A percentile compares a stretch with the other conserved stretches of the same genome.
These are phyloP conservation scores for Epithele typhae DNA, from an alignment of 768 basidiomycete genomes.

Conservation along the genomic window DNA sequence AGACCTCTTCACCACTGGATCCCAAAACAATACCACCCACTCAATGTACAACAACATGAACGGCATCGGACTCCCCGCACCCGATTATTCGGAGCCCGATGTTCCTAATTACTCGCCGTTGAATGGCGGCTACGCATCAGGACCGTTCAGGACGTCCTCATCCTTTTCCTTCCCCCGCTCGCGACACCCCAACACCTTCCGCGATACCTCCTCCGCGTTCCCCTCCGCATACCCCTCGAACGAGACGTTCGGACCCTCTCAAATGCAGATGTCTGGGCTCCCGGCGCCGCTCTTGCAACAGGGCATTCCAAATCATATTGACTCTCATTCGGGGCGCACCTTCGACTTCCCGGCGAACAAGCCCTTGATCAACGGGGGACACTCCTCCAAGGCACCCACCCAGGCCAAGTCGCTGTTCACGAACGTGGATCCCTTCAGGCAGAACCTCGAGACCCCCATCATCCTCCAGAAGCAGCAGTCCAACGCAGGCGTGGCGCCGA, in stretches of 20 bases:
- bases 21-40: slow-evolving; percentile 25
- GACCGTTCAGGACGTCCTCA: slow-evolving; percentile 31
- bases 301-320: slow-evolving; percentile 2
- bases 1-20: slow-evolving; percentile 28
- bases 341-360: slow-evolving; percentile 31
- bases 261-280: slow-evolving; percentile 28
- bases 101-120: slow-evolving; percentile 28
- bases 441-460: slow-evolving; percentile 17
- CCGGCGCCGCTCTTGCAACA: slow-evolving; percentile 34
- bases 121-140: slow-evolving; percentile 31
- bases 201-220: slow-evolving; percentile 27
- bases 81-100: slow-evolving; percentile 32
- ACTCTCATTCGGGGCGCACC: slow-evolving; percentile 23
- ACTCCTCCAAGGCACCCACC: slow-evolving; percentile 5
- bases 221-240: slow-evolving; percentile 21
- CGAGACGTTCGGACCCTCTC: slow-evolving; percentile 23
- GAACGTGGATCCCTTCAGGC: slow-evolving; percentile 19
- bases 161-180: slow-evolving; percentile 31
- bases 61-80: slow-evolving; percentile 29
- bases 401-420: slow-evolving; percentile 19
- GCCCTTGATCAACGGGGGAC: slow-evolving; percentile 12
- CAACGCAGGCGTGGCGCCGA: slow-evolving; percentile 5
- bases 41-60: slow-evolving; percentile 43
- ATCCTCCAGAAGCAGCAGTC: slow-evolving; percentile 16
- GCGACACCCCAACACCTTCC: slow-evolving; percentile 30